Conservation (phyloP, 192 early-diverging fungal species). For the Umbelopsis sp. region DNA sequence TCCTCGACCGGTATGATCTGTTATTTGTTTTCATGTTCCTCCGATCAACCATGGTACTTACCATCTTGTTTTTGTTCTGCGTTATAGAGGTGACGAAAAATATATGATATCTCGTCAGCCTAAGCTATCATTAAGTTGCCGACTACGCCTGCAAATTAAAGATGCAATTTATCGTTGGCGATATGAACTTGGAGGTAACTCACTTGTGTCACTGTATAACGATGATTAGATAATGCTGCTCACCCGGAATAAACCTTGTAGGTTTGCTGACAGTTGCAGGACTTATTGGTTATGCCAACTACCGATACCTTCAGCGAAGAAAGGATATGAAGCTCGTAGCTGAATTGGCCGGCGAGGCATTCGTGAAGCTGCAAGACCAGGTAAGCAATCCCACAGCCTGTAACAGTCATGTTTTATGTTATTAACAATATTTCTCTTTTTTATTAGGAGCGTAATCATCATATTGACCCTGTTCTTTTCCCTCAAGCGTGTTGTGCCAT, state of each 20-base stretch:
- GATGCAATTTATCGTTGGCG: conserved; percentile 11
- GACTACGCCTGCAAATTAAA: conserved; percentile 2
- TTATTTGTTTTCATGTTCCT: neutral
- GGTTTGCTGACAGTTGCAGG: neutral
- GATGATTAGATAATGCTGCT: neutral
- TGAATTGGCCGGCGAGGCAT: conserved; percentile 42
- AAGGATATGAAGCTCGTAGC: conserved; percentile 41
- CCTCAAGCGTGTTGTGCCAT: conserved; percentile 34
- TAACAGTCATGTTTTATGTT: neutral
- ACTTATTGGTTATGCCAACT: conserved; percentile 23
- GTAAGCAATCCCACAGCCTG: no score
- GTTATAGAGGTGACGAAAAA: conserved; percentile 3
- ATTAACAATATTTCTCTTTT: neutral
- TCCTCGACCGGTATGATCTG: neutral
- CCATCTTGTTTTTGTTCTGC: neutral
- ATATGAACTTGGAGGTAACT: conserved; percentile 10
- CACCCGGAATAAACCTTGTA: neutral
- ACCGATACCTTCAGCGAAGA: conserved; percentile 32
- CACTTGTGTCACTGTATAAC: neutral
- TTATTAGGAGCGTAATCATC: conserved; percentile 49
- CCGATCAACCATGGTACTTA: neutral
- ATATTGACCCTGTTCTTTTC: conserved; percentile 53
- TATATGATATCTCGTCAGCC: conserved; percentile 8
- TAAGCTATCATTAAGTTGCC: neutral
- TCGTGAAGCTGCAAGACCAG: conserved; percentile 46